Evolutionary conservation across 257 asterid genomes (phyloP), one percentile per base, ranked within the genome.

Genomic region (Penstemon eatonii): DNA sequence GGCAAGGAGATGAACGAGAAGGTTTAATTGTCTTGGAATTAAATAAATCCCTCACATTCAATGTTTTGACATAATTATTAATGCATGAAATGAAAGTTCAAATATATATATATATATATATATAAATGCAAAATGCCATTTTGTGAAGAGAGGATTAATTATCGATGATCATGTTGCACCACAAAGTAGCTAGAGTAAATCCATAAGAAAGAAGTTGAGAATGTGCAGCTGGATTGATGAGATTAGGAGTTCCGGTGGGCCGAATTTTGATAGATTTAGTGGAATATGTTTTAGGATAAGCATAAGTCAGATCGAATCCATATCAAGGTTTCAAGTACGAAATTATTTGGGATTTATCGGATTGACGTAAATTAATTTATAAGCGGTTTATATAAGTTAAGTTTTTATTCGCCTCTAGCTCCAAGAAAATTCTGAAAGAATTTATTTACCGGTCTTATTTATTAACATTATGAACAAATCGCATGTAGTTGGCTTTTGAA

Each of bases 171-270:
- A 25, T 25, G 33, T 25, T 63, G 49, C 58, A 72, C 68, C 73
- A 39, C 45, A 38, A 66, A 50, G 4, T 25, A 66, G 43, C 4
- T 36, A 68, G 77, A 67, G 47, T 66, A 66, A 13, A 53, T 75
- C 79, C 84, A 79, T 61, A 0, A 15, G 67, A 65, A 71, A 71
- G 55, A 67, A 67, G 69, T 41, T 63, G 63, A 70, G 36, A 40
- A n/a, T 38, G 8, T 41, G 46, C 67, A 74, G 66, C 69, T 64
- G 64, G 25, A 56, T 5, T 7, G 5, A 40, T 60, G 6, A 56
- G 15, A 42, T 65, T 58, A 8, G 70, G 51, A 25, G 33, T 25
- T 25, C 33, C 33, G 33, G 33, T 25, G 33, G 33, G 33, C 33
- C 33, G 3, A 2, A 2, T 25, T 25, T 25, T 2, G 33, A 25